Evolutionary conservation across 129 eudicot species (phyloP), one percentile per base, ranked within the genome.

Genomic region (Centrapalus pauciflorus): DNA sequence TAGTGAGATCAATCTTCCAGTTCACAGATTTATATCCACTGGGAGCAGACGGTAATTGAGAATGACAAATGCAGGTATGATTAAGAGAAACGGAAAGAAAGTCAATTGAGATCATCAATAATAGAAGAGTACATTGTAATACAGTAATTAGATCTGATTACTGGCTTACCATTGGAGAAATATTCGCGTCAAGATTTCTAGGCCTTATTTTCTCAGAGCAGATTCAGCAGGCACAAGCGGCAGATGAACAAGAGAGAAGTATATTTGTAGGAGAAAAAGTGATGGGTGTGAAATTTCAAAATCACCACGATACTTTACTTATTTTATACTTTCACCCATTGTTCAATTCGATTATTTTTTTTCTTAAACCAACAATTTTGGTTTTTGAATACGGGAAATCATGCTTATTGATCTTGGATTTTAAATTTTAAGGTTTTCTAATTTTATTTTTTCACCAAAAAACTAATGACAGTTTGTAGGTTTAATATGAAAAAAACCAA

Each of bases 111-210:
- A 66, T 24, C 38, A 50, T 11, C 28, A 27, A 38, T 20, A 0
- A 17, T 5, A 14, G 13, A 13, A 60, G 27, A 14, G 17, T 7
- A 13, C 32, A 17, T 29, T 10, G 20, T 9, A 2, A 37, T 25
- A 49, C 14, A 62, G 45, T 34, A 27, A 26, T 35, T 21, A 19
- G 71, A 73, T 73, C 77, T 43, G 71, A 56, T 72, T 12, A 19
- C 30, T 40, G 14, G 37, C 38, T 29, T 51, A 73, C 77, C 77
- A 73, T 73, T 72, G 43, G 71, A 72, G 64, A 26, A 71, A 73
- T 62, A 62, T 35, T 62, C 9, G 77, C 34, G 40, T 73, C 64
- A 72, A 63, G 63, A 62, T 72, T 62, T 72, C 0, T 50, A 64
- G 77, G 43, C 77, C 51, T 72, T 35, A 51, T 1, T 72, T 49